These are phyloP conservation scores for Endocalyx cinctus DNA, from an alignment of 2,329 filamentous ascomycete genomes.

Conservation along the genomic window DNA sequence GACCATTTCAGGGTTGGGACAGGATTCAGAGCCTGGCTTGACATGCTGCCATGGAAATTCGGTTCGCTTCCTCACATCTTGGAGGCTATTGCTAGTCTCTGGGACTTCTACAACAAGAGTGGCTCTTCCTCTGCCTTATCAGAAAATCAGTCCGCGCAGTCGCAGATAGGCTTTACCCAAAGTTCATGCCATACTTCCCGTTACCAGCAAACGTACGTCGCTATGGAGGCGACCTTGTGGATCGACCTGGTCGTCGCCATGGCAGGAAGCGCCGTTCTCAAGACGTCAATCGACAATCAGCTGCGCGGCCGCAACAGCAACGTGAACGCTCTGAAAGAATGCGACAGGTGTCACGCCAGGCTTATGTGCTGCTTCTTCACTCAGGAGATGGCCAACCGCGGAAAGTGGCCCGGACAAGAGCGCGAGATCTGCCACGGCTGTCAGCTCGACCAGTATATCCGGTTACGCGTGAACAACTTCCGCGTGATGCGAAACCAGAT, in stretches of 20 bases:
- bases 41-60: slow-evolving; percentile 18
- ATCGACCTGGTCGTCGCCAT: slow-evolving; percentile 15
- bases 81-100: slow-evolving; percentile 12
- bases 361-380: slow-evolving; percentile 14
- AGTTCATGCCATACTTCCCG: not conserved
- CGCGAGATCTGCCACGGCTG: slow-evolving; percentile 17
- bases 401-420: too few relatives aligned
- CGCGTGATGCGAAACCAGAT: not conserved
- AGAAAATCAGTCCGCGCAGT: not conserved
- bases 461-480: slow-evolving; percentile 5
- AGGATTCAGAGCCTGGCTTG: slow-evolving; percentile 21
- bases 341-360: slow-evolving; percentile 6
- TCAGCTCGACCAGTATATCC: slow-evolving; percentile 6
- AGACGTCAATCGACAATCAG: not conserved
- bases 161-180: not conserved
- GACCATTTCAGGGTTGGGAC: slow-evolving; percentile 20
- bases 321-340: slow-evolving; percentile 6
- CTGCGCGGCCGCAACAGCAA: not conserved
- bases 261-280: slow-evolving; percentile 8
- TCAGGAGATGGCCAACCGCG: not conserved
- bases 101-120: slow-evolving; percentile 2
- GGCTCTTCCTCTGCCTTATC: not conserved
- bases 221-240: slow-evolving; percentile 11
- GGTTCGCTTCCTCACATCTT: slow-evolving; percentile 14
- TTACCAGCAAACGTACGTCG: too few relatives aligned